Base-by-base conservation (phyloP, 2,329 filamentous ascomycete species). In the Scleromitrula shiraiana region DNA sequence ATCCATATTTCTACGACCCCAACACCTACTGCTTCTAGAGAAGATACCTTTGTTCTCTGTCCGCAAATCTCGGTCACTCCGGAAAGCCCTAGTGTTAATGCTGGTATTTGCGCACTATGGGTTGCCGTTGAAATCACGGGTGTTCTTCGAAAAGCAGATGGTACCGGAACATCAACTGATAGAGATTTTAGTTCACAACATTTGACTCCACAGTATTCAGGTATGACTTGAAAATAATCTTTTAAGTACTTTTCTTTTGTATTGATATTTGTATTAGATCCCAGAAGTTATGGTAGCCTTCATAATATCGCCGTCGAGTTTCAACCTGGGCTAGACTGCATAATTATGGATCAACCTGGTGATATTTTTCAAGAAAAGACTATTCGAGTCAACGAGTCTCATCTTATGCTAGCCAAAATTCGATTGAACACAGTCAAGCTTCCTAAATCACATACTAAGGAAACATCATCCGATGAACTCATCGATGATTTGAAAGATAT, bases 401-500 rank as follows among this genome's bases (percentile, higher is more conserved):
- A 53, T 30, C 51, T 65, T 8, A 55, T 62, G n/a, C 45, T 64
- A 5, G 62, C 56, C 2, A 62, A 59, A 41, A 43, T 64, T 10
- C 50, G 49, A 22, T 50, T 64, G 9, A 50, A 49, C 26, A 56
- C 51, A 35, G 40, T 56, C n/a, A 50, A 41, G 17, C 7, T 40
- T 14, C 26, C 50, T 5, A 14, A 24, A n/a, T 46, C 41, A 17
- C 63, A 69, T 44, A 26, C 57, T 7, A 64, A 65, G 26, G 66
- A 70, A 39, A 38, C 41, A 15, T 70, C 66, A 32, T 73, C 78
- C 0, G 76, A 81, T 10, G 69, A 75, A 33, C 64, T 82, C 26
- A 77, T 83, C 14, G 70, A 76, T 20, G 76, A 81, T 49, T 66
- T 83, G 9, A 76, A 82, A 56, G 64, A 67, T 24, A 71, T 80